These are phyloP conservation scores for Clarireedia sp. DNA, from an alignment of 2,329 filamentous ascomycete genomes.

Conservation along the genomic window DNA sequence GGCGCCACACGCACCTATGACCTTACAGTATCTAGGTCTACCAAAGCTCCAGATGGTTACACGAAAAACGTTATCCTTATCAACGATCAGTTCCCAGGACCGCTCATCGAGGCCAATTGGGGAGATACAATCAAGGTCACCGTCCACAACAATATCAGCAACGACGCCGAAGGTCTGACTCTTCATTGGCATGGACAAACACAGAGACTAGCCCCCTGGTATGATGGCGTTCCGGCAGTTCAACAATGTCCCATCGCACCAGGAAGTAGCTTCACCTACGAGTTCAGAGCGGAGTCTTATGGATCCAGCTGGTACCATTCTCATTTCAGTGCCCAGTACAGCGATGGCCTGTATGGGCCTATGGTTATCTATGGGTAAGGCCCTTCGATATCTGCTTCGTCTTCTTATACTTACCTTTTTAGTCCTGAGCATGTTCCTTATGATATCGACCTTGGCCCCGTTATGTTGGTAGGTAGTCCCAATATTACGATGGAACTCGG, in stretches of 20 bases:
- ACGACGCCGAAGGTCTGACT: slow-evolving; percentile 28
- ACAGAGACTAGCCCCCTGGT: slow-evolving; percentile 29
- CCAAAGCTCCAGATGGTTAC: slow-evolving; percentile 32
- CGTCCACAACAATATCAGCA: slow-evolving; percentile 57
- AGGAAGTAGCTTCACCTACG: slow-evolving; percentile 22
- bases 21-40: slow-evolving; percentile 24
- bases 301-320: slow-evolving; percentile 53
- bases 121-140: slow-evolving; percentile 46
- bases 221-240: slow-evolving; percentile 37
- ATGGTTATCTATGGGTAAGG: slow-evolving; percentile 46
- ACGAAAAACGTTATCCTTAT: slow-evolving; percentile 44
- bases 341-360: slow-evolving; percentile 48
- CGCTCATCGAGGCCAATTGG: slow-evolving; percentile 28
- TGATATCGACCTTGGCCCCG: slow-evolving; percentile 51
- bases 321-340: slow-evolving; percentile 42
- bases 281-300: slow-evolving; percentile 27
- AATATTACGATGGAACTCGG: background rate
- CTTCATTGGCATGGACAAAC: slow-evolving; percentile 41
- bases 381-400: too few relatives aligned
- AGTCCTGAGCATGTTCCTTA: slow-evolving; percentile 47
- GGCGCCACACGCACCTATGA: slow-evolving; percentile 31
- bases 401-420: background rate
- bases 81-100: slow-evolving; percentile 29
- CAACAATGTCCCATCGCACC: slow-evolving; percentile 58
- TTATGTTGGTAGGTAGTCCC: slow-evolving; percentile 26